Evolutionary conservation across 23 red algal species (phyloP), one percentile per base, ranked within the genome.

Genomic region (Pyropia haitanensis): DNA sequence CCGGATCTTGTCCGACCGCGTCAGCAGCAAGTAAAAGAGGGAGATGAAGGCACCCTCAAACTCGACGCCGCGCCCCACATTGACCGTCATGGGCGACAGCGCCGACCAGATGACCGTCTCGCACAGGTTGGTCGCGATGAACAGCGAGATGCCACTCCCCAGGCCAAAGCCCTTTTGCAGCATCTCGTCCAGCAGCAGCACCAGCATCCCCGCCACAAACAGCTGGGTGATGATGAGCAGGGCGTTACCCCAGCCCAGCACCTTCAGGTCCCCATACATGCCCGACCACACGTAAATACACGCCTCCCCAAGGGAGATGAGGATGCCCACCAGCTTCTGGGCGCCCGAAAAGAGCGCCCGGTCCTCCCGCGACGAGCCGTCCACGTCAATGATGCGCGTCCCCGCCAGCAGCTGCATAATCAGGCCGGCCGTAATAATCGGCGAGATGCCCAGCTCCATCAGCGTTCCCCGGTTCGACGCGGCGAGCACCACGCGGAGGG

Each of bases 31-130:
- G 56, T 98, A 86, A 68, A 98, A 98, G 60, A 98, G 73, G 19
- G 94, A 70, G 60, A 98, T 91, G 75, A 98, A 63, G 27, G 94
- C 94, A 54, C 94, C 94, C 66, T 98, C 94, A 55, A 98, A 98
- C 75, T 98, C 94, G 39, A 87, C 74, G 27, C 94, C 94, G 23
- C 85, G 80, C 56, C 94, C 94, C 55, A 98, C 83, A 74, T 98
- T 98, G 32, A 98, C 80, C 7, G 94, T 98, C 20, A 75, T 88
- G 5, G 94, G 94, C 19, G 94, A 98, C 23, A 98, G 63, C 49
- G 94, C 88, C 27, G 82, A 85, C 94, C 94, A 98, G 5, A 98
- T 82, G 64, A 98, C 88, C 18, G 94, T 91, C 65, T 98, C 94
- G 21, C 84, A 89, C 30, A 98, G 91, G 54, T 98, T 98, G 18